Conservation (phyloP, 495 filamentous ascomycete species). For the Clohesyomyces aquaticus region DNA sequence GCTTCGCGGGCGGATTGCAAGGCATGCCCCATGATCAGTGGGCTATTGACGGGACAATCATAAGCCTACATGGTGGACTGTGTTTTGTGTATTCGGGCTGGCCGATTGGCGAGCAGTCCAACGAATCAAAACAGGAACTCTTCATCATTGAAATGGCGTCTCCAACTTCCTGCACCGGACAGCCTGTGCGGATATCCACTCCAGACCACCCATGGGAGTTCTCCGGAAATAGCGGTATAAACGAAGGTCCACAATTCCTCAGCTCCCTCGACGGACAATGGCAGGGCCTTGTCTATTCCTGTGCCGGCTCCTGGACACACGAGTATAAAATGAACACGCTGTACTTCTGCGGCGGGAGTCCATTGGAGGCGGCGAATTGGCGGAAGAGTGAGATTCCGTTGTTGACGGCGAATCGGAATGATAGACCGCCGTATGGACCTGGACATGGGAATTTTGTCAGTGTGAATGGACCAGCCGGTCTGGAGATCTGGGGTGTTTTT, state of each 20-base stretch:
- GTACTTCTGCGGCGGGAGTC: slow-evolving; percentile 41
- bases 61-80: slow-evolving; percentile 37
- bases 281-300: slow-evolving; percentile 43
- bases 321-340: slow-evolving; percentile 46
- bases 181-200: slow-evolving; percentile 38
- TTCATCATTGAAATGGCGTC: slow-evolving; percentile 40
- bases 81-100: slow-evolving; percentile 48
- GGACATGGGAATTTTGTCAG: slow-evolving; percentile 45
- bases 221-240: slow-evolving; percentile 40
- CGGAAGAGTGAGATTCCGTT: slow-evolving; percentile 40
- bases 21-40: slow-evolving; percentile 44
- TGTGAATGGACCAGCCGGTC: slow-evolving; percentile 25
- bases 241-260: slow-evolving; percentile 47
- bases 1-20: slow-evolving; percentile 38
- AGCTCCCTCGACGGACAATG: slow-evolving; percentile 38
- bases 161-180: slow-evolving; percentile 29
- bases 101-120: slow-evolving; percentile 33
- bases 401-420: slow-evolving; percentile 29
- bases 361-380: slow-evolving; percentile 39
- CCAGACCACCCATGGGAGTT: slow-evolving; percentile 43
- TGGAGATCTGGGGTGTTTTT: slow-evolving; percentile 42
- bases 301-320: slow-evolving; percentile 44
- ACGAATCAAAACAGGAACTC: slow-evolving; percentile 42
- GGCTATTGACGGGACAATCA: slow-evolving; percentile 47
- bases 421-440: slow-evolving; percentile 42